Conservation (phyloP, 805 yeast species). For the Lipomyces spencermartinsiae region DNA sequence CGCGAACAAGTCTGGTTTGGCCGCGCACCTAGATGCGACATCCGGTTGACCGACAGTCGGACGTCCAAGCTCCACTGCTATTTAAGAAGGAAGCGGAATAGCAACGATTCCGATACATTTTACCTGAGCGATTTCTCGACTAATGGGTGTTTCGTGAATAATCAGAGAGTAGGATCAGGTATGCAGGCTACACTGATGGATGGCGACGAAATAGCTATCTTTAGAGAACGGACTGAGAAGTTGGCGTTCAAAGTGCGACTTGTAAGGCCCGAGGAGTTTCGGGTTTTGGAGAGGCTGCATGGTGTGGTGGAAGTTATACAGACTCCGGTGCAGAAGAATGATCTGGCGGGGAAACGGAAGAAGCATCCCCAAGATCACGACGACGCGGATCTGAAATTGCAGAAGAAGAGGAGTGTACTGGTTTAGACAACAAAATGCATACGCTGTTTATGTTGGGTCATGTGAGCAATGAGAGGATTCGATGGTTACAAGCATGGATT, state of each 20-base stretch:
- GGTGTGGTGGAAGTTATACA: constrained; percentile 8
- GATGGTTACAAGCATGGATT: background rate
- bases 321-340: constrained; percentile 16
- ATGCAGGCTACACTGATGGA: constrained; percentile 35
- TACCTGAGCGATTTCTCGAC: constrained; percentile 84
- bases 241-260: constrained; percentile 23
- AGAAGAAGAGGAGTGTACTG: constrained; percentile 5
- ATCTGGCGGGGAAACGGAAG: constrained; percentile 1
- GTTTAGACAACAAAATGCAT: background rate
- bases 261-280: constrained; percentile 17
- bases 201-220: constrained; percentile 28
- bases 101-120: constrained; percentile 41
- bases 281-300: constrained; percentile 12
- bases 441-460: background rate
- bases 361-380: background rate
- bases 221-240: constrained; percentile 17
- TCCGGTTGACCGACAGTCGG: constrained; percentile 70
- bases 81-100: constrained; percentile 54
- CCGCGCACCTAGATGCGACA: constrained; percentile 59
- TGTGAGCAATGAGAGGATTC: background rate
- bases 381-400: background rate
- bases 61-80: constrained; percentile 86
- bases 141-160: constrained; percentile 70
- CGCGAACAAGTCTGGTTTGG: constrained; percentile 79
- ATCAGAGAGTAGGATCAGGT: constrained; percentile 50